Base-by-base conservation (phyloP, 345 rosid species). In the Lepidium aucheri region DNA sequence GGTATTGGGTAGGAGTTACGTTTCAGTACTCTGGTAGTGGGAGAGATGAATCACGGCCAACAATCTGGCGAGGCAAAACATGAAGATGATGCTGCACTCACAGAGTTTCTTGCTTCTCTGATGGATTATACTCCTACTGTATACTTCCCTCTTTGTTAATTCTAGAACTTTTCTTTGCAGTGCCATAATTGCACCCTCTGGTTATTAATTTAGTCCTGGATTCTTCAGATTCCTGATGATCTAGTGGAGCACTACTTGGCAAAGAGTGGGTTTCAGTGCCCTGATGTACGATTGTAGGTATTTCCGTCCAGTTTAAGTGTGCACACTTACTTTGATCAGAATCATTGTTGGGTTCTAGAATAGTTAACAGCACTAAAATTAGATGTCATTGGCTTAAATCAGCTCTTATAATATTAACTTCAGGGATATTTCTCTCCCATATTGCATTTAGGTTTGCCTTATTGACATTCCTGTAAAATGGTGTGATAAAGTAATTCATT, bases 201-300 rank as follows among this genome's bases (percentile, higher is more conserved):
- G 34, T 15, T 30, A 35, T 17, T 43, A 15, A 16, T 9, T 35
- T 32, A n/a, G 9, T 15, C n/a, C 6, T 14, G n/a, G n/a, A n/a
- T 2, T 3, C 15, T 34, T 39, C 83, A 94, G 99, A 90, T 90
- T 74, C 99, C 95, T 20, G 99, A 94, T 63, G 97, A 90, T 69
- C 70, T 94, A 77, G 99, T 90, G 62, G 97, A 94, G 83, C 90
- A 88, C 77, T 93, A 86, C 80, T 70, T 93, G 67, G 96, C 87
- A n/a, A 93, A 83, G 81, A 93, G 98, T 72, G 98, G 98, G 28
- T 90, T 93, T 67, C 98, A 93, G 66, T 86, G 89, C 73, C 98
- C 98, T 15, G 95, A 90, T 69, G 92, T 88, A 65, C 85, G 98
- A 86, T 70, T 93, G 97, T 93, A 84, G 87, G 96, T 86, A 78